Conservation (phyloP, 2,329 filamentous ascomycete genomes). For the Paracoccidioides brasiliensis region DNA sequence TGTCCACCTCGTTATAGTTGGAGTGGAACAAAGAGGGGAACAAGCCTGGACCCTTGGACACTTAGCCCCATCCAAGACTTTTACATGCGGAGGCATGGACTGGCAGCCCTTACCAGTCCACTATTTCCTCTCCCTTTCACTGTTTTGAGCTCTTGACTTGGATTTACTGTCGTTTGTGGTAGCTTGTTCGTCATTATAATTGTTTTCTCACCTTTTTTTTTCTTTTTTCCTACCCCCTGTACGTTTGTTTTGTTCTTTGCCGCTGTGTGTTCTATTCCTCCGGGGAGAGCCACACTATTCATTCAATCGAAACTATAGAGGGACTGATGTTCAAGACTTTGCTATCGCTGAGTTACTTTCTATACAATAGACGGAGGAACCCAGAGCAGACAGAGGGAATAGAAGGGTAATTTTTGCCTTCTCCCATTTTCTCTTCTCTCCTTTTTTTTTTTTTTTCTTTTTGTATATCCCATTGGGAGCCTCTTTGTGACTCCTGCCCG, state of each 20-base stretch:
- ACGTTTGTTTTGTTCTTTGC: not conserved
- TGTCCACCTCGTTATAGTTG: no score
- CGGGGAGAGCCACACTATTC: not conserved
- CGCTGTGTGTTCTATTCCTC: no score
- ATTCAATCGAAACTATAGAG: not conserved
- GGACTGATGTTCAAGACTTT: not conserved
- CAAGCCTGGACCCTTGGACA: no score
- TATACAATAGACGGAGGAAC: not conserved
- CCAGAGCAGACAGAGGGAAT: not conserved
- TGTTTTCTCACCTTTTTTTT: not conserved
- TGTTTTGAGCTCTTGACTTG: not conserved
- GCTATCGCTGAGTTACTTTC: not conserved
- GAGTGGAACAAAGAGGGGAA: no score
- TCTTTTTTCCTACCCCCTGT: not conserved
- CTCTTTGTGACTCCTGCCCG: not conserved
- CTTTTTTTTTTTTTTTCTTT: not conserved
- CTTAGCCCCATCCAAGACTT: no score
- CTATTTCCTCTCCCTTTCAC: no score
- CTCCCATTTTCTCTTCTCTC: not conserved
- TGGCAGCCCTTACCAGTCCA: no score
- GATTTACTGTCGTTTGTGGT: not conserved
- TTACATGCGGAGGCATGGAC: no score
- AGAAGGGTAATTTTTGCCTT: not conserved
- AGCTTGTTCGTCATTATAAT: not conserved
- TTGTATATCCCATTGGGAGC: not conserved